Conservation (phyloP, 2,329 filamentous ascomycete species). For the Neofusicoccum laricinum region DNA sequence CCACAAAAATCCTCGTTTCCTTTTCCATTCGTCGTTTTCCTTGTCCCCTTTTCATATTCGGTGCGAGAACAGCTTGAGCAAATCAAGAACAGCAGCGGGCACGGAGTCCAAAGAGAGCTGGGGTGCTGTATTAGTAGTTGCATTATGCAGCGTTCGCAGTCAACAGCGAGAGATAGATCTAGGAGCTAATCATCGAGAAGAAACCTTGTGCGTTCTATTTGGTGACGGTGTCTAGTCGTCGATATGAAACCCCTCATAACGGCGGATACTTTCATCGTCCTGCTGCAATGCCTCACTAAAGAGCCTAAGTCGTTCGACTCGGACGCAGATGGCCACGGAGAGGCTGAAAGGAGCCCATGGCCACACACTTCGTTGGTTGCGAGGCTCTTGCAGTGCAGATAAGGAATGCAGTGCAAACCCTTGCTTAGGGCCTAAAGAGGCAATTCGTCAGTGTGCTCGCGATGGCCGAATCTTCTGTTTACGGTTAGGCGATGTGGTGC, state of each 20-base stretch:
- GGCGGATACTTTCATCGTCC: too few relatives aligned
- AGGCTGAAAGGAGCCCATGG: too few relatives aligned
- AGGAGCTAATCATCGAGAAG: constrained; percentile 7
- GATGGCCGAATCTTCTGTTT: not conserved
- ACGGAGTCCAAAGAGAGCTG: not conserved
- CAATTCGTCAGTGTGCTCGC: constrained; percentile 5
- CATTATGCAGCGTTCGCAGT: constrained; percentile 7
- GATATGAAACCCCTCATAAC: too few relatives aligned
- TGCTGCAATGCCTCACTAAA: too few relatives aligned
- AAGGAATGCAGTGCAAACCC: not conserved
- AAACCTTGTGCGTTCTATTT: not conserved
- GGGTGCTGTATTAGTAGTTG: constrained; percentile 12
- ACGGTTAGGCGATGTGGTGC: not conserved
- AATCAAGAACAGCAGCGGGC: not conserved
- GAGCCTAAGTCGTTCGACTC: too few relatives aligned
- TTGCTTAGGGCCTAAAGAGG: not conserved
- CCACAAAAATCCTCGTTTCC: not conserved
- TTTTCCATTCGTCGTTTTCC: not conserved
- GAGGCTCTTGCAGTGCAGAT: not conserved
- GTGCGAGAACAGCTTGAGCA: not conserved
- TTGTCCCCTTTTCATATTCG: not conserved
- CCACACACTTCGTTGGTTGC: too few relatives aligned
- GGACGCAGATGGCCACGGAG: too few relatives aligned
- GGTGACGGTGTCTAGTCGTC: not conserved
- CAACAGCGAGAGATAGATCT: constrained; percentile 5